phyloP scores from a whole-genome alignment of 31 red algal genomes.

The Pterothamnion heteromorphum region DNA sequence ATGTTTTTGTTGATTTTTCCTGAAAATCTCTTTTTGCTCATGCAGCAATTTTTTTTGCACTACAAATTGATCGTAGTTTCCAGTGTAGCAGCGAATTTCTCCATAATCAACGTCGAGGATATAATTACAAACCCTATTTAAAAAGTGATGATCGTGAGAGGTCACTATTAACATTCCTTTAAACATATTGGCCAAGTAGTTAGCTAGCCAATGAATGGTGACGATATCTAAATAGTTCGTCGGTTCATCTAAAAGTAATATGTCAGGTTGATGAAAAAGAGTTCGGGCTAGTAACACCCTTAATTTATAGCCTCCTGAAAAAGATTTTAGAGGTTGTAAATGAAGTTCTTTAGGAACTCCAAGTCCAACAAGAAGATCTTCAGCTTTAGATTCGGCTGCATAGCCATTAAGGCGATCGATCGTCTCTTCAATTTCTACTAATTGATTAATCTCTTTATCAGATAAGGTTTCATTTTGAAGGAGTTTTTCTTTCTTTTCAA shows the following conservation, averaged over 20 bases:
- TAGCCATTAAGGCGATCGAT: conserved; percentile 29
- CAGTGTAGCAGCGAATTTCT: conserved; percentile 78
- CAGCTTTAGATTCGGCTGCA: background rate
- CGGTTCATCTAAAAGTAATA: conserved; percentile 93
- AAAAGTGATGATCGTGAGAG: conserved; percentile 84
- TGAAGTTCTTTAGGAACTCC: conserved; percentile 32
- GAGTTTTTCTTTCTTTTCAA: background rate
- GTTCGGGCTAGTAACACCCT: conserved; percentile 78
- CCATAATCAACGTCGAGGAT: conserved; percentile 92
- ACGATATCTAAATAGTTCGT: conserved; percentile 90
- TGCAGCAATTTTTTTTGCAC: too few species aligned
- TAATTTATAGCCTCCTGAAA: conserved; percentile 80
- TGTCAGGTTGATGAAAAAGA: conserved; percentile 80
- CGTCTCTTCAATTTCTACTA: conserved; percentile 61
- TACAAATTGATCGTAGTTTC: conserved; percentile 79
- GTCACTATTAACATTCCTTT: conserved; percentile 80
- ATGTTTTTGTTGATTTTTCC: conserved; percentile 50
- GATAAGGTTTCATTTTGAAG: too few species aligned
- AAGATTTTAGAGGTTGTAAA: conserved; percentile 60
- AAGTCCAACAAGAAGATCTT: background rate
- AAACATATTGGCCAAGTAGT: conserved; percentile 72
- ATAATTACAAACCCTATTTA: conserved; percentile 75
- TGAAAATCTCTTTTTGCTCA: too few species aligned
- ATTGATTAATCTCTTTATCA: conserved; percentile 60
- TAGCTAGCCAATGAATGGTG: conserved; percentile 83